These are phyloP conservation scores for Pseudonectria buxi DNA, from an alignment of 2,329 filamentous ascomycete species.

Conservation along the genomic window DNA sequence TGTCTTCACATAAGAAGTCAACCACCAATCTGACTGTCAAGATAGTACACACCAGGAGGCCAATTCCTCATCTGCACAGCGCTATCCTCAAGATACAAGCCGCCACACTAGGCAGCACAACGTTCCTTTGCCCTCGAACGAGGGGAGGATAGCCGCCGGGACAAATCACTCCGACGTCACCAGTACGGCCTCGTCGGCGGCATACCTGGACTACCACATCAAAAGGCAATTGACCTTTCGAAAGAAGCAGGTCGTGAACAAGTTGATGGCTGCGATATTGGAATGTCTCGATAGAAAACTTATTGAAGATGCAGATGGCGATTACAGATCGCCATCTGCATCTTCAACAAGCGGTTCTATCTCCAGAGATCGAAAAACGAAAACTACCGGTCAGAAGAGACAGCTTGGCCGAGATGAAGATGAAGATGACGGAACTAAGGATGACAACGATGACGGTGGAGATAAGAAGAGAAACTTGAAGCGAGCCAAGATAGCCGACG, in stretches of 20 bases:
- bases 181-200: conserved; percentile 6
- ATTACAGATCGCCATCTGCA: conserved; percentile 6
- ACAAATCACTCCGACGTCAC: conserved; percentile 10
- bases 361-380: conserved; percentile 5
- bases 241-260: conserved; percentile 8
- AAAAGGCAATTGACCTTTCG: conserved; percentile 6
- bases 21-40: neutral
- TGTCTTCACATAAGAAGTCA: too few relatives aligned
- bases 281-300: conserved; percentile 10
- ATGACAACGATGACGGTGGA: conserved; percentile 21
- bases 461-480: conserved; percentile 29
- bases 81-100: conserved; percentile 7
- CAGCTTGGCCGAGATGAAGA: conserved; percentile 12
- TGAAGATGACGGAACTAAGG: conserved; percentile 22
- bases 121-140: conserved; percentile 11
- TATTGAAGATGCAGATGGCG: conserved; percentile 10
- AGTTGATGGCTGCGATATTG: conserved; percentile 9
- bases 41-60: conserved; percentile 2
- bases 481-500: conserved; percentile 29
- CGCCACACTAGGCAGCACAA: conserved; percentile 10
- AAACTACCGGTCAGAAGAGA: conserved; percentile 13
- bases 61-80: conserved; percentile 5
- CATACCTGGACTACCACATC: conserved; percentile 8
- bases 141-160: conserved; percentile 17
- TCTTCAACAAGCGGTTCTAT: conserved; percentile 14